Evolutionary conservation across 768 basidiomycete species (phyloP), one percentile per base, ranked within the genome.

Genomic region (Daedaleopsis nitida): DNA sequence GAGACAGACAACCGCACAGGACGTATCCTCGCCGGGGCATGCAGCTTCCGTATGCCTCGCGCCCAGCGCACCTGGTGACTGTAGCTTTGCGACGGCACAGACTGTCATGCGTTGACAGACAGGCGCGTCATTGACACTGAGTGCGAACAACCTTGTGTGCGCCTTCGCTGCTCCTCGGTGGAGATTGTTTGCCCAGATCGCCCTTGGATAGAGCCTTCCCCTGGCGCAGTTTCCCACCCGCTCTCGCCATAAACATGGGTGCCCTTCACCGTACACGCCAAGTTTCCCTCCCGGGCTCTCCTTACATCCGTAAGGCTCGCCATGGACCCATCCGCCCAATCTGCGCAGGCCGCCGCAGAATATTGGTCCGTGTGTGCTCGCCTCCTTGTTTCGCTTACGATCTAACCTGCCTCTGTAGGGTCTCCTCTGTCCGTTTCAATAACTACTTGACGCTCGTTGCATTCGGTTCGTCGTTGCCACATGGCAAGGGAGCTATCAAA

Each of bases 381-480:
- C 42, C 24, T 7, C 14, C 50, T 12, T 23, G 14, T 27, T 16
- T 53, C 58, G 52, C 58, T 59, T 47, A 59, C 52, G 52, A 54
- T 37, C 44, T 10, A 47, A 48, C 58, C 39, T 52, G 8, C 54
- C 53, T 14, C 34, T 21, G 32, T 17, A 62, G 60, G 60, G 54
- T 42, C 12, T 27, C n/a, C 21, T 44, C 55, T 17, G 56, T 62
- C 16, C 60, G 60, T 10, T 39, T 57, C 27, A 57, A 62, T 14
- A 62, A 62, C n/a, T 37, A 13, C 32, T 44, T 55, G 43, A 32
- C 55, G 32, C 44, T 39, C 23, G 52, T 27, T 11, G 60, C 24
- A 0, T 35, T 58, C 23, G 59, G 57, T 63, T 32, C 14, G 62
- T 56, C 10, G 13, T 38, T 24, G 21, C 13, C 35, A 13, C 49